These are phyloP conservation scores for Tieghemiomyces parasiticus DNA, from an alignment of 192 early-diverging fungal genomes.

Conservation along the genomic window DNA sequence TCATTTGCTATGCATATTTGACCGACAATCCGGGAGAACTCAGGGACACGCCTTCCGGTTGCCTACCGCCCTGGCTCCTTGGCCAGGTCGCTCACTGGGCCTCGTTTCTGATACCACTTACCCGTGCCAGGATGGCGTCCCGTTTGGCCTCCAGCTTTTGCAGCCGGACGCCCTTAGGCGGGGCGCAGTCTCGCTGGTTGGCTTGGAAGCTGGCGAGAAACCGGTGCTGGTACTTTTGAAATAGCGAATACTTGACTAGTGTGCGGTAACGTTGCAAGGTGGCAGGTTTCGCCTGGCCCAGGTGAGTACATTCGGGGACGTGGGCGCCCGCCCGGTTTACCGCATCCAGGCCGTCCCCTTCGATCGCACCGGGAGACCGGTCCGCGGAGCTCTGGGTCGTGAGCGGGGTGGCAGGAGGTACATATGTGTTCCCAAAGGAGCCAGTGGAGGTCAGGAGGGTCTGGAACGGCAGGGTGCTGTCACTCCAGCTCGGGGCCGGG, in stretches of 20 bases:
- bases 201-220: not conserved
- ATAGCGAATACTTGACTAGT: slow-evolving; percentile 1
- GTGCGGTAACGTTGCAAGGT: not conserved
- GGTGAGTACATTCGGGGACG: not conserved
- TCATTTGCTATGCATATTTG: not conserved
- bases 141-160: not conserved
- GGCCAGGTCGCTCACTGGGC: not conserved
- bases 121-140: not conserved
- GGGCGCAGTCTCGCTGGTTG: not conserved
- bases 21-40: not conserved
- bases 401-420: too few species aligned
- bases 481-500: too few species aligned
- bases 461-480: too few species aligned
- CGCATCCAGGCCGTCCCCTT: too few species aligned
- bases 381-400: too few species aligned
- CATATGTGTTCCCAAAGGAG: too few species aligned
- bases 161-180: not conserved
- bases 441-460: too few species aligned
- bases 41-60: not conserved
- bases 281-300: not conserved
- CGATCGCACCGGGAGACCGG: too few species aligned
- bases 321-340: too few species aligned
- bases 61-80: not conserved
- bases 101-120: not conserved
- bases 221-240: slow-evolving; percentile 6